These are phyloP conservation scores for Dendrobium catenatum DNA, from an alignment of 106 monocot genomes.

Conservation along the genomic window DNA sequence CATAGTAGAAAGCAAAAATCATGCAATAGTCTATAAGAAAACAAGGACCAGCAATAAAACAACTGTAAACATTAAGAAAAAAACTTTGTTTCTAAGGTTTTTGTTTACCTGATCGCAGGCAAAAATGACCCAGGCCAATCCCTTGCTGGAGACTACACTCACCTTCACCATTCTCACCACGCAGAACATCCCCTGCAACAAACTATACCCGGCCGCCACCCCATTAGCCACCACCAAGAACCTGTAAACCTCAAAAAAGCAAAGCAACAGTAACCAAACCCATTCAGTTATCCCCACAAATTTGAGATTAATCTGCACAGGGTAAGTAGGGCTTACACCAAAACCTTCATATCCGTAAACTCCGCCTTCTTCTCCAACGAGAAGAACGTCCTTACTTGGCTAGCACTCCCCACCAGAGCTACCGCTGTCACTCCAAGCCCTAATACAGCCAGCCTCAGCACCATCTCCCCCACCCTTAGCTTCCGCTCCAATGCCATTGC, in stretches of 20 bases:
- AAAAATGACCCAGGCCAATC: too few relatives aligned
- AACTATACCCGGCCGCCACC: slow-evolving; percentile 62
- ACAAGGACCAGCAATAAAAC: too few relatives aligned
- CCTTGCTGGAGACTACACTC: too few relatives aligned
- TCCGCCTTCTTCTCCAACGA: slow-evolving; percentile 74
- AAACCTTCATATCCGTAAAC: slow-evolving; percentile 81
- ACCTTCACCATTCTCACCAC: slow-evolving; percentile 38
- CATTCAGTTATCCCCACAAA: background rate
- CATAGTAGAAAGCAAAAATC: too few relatives aligned
- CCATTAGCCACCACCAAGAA: slow-evolving; percentile 71
- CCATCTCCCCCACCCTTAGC: slow-evolving; percentile 58
- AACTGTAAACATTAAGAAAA: too few relatives aligned
- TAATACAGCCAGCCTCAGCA: slow-evolving; percentile 39
- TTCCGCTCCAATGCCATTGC: slow-evolving; percentile 47
- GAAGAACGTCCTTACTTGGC: slow-evolving; percentile 63
- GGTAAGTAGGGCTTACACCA: slow-evolving; percentile 40
- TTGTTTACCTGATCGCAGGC: too few relatives aligned
- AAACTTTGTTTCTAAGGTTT: too few relatives aligned
- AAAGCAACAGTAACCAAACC: background rate
- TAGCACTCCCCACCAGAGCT: slow-evolving; percentile 48
- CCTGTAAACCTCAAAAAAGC: slow-evolving; percentile 18
- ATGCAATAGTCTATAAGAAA: too few relatives aligned
- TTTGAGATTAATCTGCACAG: too few relatives aligned
- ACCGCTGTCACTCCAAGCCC: slow-evolving; percentile 44
- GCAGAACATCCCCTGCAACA: slow-evolving; percentile 65